phyloP scores from a whole-genome alignment of 306 rosid species.

The Biancaea sappan region DNA sequence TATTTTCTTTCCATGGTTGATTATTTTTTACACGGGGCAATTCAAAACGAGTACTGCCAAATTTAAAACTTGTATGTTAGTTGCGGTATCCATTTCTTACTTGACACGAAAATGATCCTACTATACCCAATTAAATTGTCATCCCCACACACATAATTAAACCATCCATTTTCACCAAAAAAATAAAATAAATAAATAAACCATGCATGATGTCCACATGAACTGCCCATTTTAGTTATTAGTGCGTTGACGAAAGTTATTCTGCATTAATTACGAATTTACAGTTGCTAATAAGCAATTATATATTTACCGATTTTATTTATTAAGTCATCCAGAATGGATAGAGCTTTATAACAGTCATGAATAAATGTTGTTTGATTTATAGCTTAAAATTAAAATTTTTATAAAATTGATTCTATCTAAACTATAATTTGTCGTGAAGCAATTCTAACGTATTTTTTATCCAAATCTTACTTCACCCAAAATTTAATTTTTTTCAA shows the following conservation, averaged over 20 bases:
- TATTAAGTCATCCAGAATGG: neutral
- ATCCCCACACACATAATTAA: neutral
- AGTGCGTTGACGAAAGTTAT: neutral
- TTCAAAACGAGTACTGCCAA: neutral
- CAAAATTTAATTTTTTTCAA: too few relatives aligned
- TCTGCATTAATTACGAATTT: neutral
- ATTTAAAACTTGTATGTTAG: neutral
- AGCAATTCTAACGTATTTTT: too few relatives aligned
- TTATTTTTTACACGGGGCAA: too few relatives aligned
- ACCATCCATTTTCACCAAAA: too few relatives aligned
- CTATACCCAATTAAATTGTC: neutral
- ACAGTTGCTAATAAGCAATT: neutral
- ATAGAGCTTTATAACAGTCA: neutral
- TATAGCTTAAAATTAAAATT: too few relatives aligned
- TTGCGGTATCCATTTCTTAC: neutral
- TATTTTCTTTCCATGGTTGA: neutral
- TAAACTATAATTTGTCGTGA: too few relatives aligned
- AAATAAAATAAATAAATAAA: too few relatives aligned
- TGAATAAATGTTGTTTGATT: too few relatives aligned
- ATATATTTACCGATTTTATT: neutral
- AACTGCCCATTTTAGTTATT: neutral
- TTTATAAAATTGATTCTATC: too few relatives aligned
- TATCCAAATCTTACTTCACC: too few relatives aligned
- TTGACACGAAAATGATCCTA: neutral
- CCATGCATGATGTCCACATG: neutral